Evolutionary conservation across 768 basidiomycete species (phyloP), one percentile per base, ranked within the genome.

Genomic region (Coprinopsis strossmayeri): DNA sequence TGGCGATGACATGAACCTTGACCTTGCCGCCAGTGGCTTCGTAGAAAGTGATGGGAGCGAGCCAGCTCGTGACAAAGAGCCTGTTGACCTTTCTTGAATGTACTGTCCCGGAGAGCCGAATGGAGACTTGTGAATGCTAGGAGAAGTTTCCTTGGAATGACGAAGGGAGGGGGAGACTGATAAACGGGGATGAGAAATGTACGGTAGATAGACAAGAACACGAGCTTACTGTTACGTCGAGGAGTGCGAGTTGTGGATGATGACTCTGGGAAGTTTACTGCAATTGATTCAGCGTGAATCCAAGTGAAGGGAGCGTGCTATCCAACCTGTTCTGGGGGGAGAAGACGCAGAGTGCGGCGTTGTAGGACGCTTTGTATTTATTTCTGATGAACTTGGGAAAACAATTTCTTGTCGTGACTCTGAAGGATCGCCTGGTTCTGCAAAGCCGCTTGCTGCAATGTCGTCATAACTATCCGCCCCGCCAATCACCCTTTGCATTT

Each of bases 401-500:
- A 7, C 25, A 28, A 45, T 20, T 18, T 45, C 12, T 4, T 9
- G 27, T 3, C 18, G 7, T 5, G 28, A 9, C 3, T 45, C 43
- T 21, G 40, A 46, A 15, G 21, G 5, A 46, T 46, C 27, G 5
- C 5, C 25, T 5, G 30, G 30, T 3, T 37, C 45, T 17, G 26
- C 46, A 10, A 48, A 4, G 32, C 34, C 23, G 34, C 17, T n/a
- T n/a, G n/a, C n/a, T n/a, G n/a, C n/a, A n/a, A n/a, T 39, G 30
- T 61, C 71, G 30, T 77, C 79, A 53, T 69, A 78, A 55, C 72
- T 79, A 46, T 79, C 75, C 49, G 79, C 57, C 18, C 69, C 77
- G 24, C 75, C 70, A 57, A 87, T 76, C 9, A 71, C 78, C 45
- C 75, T 72, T 46, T 79, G 81, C 85, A 87, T 87, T 55, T 82